Conservation (phyloP, 805 yeast genomes). For the Nakazawaea siamensis region DNA sequence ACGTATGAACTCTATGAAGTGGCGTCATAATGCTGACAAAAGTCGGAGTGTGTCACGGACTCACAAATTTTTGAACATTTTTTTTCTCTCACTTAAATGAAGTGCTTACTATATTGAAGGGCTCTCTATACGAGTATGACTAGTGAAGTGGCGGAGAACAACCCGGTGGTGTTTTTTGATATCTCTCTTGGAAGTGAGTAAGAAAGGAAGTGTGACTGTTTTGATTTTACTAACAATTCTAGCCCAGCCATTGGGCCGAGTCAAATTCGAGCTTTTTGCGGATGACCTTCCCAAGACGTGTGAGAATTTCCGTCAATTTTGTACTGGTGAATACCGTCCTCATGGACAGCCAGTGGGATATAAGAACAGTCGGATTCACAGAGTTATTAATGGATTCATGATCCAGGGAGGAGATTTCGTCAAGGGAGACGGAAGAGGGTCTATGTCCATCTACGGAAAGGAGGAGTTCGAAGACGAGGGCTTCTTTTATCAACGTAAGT, state of each 20-base stretch:
- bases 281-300: slow-evolving; percentile 34
- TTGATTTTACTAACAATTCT: slow-evolving; percentile 11
- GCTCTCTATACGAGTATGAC: no score
- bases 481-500: slow-evolving; percentile 24
- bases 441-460: slow-evolving; percentile 30
- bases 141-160: slow-evolving; percentile 9
- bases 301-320: slow-evolving; percentile 45
- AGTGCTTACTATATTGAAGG: no score
- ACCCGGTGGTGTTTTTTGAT: slow-evolving; percentile 34
- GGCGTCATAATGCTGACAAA: slow-evolving; percentile 1
- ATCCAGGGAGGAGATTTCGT: slow-evolving; percentile 42
- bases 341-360: slow-evolving; percentile 35
- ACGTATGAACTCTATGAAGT: slow-evolving; percentile 40
- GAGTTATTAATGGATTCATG: slow-evolving; percentile 33
- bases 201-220: slow-evolving; percentile 13
- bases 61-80: no score
- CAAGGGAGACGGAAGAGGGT: slow-evolving; percentile 36
- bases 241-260: slow-evolving; percentile 27
- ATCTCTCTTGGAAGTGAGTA: slow-evolving; percentile 19
- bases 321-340: slow-evolving; percentile 38
- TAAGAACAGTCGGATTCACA: slow-evolving; percentile 28
- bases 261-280: slow-evolving; percentile 34
- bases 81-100: no score
- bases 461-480: slow-evolving; percentile 36
- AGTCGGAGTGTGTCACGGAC: background rate